A percentile compares a stretch with the other conserved stretches of the same genome.
These are phyloP conservation scores for Filosporella fistucella DNA, from an alignment of 495 filamentous ascomycete genomes.

Conservation along the genomic window DNA sequence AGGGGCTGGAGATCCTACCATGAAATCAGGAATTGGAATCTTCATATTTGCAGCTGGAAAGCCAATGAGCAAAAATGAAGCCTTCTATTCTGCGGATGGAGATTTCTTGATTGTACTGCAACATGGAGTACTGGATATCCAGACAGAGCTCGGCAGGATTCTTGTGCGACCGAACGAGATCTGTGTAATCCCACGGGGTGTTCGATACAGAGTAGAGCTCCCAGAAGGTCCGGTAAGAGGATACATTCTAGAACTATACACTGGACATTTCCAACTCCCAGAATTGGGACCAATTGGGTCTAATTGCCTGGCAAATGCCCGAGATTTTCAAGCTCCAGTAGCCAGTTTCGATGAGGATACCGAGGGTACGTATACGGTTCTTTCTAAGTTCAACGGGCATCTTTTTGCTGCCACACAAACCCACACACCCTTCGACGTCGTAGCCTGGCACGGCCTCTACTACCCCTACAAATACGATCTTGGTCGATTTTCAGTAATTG, in stretches of 20 bases:
- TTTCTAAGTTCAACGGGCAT: slow-evolving; percentile 74
- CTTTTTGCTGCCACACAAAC: slow-evolving; percentile 69
- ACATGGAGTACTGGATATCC: slow-evolving; percentile 79
- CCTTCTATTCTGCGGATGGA: slow-evolving; percentile 88
- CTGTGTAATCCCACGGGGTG: slow-evolving; percentile 78
- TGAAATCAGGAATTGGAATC: slow-evolving; percentile 78
- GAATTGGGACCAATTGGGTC: slow-evolving; percentile 88
- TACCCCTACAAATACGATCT: slow-evolving; percentile 87
- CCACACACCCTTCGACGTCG: slow-evolving; percentile 77
- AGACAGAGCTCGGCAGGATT: slow-evolving; percentile 77
- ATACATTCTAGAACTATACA: slow-evolving; percentile 85
- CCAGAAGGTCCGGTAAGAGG: slow-evolving; percentile 50
- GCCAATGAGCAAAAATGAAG: slow-evolving; percentile 68
- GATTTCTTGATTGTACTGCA: slow-evolving; percentile 85
- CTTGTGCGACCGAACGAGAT: slow-evolving; percentile 89
- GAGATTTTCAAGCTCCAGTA: slow-evolving; percentile 84
- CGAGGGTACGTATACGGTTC: slow-evolving; percentile 50
- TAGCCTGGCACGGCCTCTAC: slow-evolving; percentile 75
- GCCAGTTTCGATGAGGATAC: slow-evolving; percentile 67
- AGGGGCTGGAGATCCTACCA: slow-evolving; percentile 75
- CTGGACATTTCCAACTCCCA: slow-evolving; percentile 78
- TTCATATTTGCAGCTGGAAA: slow-evolving; percentile 77
- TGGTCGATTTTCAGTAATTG: slow-evolving; percentile 73
- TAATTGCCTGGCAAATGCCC: slow-evolving; percentile 79
- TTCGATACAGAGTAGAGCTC: slow-evolving; percentile 72